Conservation (phyloP, 306 rosid genomes). For the Prinsepia uniflora region DNA sequence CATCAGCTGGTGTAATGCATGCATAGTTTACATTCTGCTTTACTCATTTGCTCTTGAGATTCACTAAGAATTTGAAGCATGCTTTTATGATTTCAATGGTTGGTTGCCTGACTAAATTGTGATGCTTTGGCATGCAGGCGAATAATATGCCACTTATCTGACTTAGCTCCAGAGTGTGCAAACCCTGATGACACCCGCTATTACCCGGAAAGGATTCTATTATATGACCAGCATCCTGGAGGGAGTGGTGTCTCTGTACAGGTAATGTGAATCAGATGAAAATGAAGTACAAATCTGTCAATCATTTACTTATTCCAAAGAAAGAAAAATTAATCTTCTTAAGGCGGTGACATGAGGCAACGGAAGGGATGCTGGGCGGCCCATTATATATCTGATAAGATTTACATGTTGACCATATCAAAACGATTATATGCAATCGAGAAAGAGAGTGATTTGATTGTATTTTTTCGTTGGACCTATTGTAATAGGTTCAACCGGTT, state of each 20-base stretch:
- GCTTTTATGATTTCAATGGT: slow-evolving; percentile 2
- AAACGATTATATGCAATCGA: neutral
- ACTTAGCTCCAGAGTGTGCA: slow-evolving; percentile 85
- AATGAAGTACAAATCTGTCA: neutral
- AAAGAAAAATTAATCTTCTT: neutral
- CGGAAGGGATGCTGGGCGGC: neutral
- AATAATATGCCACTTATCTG: slow-evolving; percentile 70
- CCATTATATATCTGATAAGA: neutral
- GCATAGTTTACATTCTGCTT: neutral
- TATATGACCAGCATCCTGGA: slow-evolving; percentile 86
- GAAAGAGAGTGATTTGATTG: too few species aligned
- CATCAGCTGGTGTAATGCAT: neutral
- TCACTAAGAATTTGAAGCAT: neutral
- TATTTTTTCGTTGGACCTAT: neutral
- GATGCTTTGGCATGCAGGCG: slow-evolving; percentile 47
- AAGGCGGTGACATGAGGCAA: neutral
- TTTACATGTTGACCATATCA: neutral
- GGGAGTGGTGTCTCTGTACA: slow-evolving; percentile 73
- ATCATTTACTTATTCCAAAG: neutral
- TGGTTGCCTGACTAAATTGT: slow-evolving; percentile 23
- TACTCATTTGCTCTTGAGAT: neutral
- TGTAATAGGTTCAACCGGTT: slow-evolving; percentile 63
- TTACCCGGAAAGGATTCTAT: slow-evolving; percentile 79
- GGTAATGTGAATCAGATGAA: slow-evolving; percentile 36
- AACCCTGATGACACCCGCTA: slow-evolving; percentile 70